Evolutionary conservation across 345 rosid species (phyloP), one percentile per base, ranked within the genome.

Genomic region (Abelmoschus esculentus): DNA sequence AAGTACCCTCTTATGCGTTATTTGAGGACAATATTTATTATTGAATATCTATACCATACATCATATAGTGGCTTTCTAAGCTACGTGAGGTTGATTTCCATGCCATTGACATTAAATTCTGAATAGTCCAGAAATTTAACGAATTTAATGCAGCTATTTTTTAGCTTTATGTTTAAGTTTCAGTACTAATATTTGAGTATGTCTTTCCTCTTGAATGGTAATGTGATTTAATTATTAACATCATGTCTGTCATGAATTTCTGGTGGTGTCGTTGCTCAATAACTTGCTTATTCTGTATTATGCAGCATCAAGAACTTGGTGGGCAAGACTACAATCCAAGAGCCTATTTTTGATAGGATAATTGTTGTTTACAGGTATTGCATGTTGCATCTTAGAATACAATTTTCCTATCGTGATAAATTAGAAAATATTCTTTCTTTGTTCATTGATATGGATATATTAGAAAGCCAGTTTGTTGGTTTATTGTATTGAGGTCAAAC

Each of bases 301-400:
- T 56, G 38, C 85, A 91, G 97, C 78, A 36, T 87, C 26, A 67
- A 78, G 73, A 88, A 82, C 76, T 83, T 93, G 76, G 77, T 83
- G 74, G 79, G 87, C 80, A 88, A 83, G 86, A 86, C 83, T 73
- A 85, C 89, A 6, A 47, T 47, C 6, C 52, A 47, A 14, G 42
- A 38, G 10, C 42, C 42, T 38, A 38, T 9, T 38, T 38, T 38
- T 38, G 42, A 38, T 7, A 38, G 98, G 90, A 91, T 93, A 29
- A 93, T 93, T 59, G 98, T 91, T 64, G 84, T 93, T 67, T 93
- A 93, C 83, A 86, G 98, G 98, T 91, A 77, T 46, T 69, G 67
- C n/a, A 42, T 49, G 40, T 69, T 74, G 61, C 34, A 65, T 61
- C 66, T 70, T 65, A 55, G 66, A 49, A 72, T 52, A 57, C 31